These are phyloP conservation scores for Glycine soja DNA, from an alignment of 306 rosid genomes.

Conservation along the genomic window DNA sequence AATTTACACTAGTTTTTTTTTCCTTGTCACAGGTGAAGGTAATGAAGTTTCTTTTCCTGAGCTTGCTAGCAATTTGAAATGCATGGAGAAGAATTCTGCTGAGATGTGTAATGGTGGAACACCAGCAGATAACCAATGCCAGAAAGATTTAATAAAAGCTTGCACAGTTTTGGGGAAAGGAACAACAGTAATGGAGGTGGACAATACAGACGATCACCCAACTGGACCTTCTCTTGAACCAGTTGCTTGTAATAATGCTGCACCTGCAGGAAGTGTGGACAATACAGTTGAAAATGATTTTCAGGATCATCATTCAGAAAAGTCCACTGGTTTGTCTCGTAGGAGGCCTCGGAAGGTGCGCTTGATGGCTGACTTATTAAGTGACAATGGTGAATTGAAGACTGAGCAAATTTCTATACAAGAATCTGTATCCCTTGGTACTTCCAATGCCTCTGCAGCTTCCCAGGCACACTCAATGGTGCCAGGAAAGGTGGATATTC, in stretches of 20 bases:
- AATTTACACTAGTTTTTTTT: conserved; percentile 40
- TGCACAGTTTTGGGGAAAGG: conserved; percentile 43
- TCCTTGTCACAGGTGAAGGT: conserved; percentile 56
- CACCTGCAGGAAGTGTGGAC: conserved; percentile 55
- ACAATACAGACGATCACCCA: conserved; percentile 48
- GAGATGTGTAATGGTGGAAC: conserved; percentile 56
- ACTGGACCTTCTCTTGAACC: conserved; percentile 47
- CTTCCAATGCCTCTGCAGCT: conserved; percentile 56
- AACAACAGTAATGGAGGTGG: conserved; percentile 42
- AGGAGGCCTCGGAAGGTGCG: conserved; percentile 84
- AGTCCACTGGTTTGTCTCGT: conserved; percentile 64
- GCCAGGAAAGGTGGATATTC: conserved; percentile 60
- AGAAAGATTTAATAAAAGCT: conserved; percentile 46
- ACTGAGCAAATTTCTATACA: conserved; percentile 48
- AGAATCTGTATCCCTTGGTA: conserved; percentile 57
- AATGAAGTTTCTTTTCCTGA: conserved; percentile 55
- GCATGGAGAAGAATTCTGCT: conserved; percentile 51
- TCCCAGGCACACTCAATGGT: conserved; percentile 48
- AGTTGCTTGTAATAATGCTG: conserved; percentile 52
- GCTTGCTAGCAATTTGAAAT: conserved; percentile 55
- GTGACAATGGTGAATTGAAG: conserved; percentile 64
- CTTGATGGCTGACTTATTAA: conserved; percentile 79
- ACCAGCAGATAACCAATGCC: conserved; percentile 50
- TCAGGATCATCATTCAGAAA: conserved; percentile 61
- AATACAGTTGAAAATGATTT: conserved; percentile 56